phyloP scores from a whole-genome alignment of 495 filamentous ascomycete genomes.

The Penicillium angulare region DNA sequence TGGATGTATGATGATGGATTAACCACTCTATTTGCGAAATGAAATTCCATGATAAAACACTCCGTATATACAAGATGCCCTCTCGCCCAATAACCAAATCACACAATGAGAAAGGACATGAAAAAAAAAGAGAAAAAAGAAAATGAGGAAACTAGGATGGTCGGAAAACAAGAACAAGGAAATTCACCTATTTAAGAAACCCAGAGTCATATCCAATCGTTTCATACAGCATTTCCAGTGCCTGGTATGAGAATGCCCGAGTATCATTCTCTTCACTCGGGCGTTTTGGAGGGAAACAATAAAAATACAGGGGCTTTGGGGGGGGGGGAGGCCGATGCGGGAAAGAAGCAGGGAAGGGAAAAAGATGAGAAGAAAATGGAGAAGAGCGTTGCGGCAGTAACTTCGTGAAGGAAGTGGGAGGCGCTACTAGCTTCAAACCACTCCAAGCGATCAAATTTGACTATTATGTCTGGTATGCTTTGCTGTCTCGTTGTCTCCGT shows the following conservation, averaged over 20 bases:
- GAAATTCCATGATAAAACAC: constrained; percentile 10
- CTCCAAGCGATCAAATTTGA: constrained; percentile 22
- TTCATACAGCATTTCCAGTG: constrained; percentile 35
- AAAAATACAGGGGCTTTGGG: constrained; percentile 33
- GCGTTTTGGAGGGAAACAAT: constrained; percentile 33
- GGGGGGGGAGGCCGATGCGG: constrained; percentile 6
- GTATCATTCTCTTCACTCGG: constrained; percentile 16
- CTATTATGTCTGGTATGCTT: constrained; percentile 41
- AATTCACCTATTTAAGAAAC: constrained; percentile 23
- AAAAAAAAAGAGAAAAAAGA: constrained; percentile 8
- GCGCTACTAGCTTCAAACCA: constrained; percentile 7
- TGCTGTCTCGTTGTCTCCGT: constrained; percentile 25
- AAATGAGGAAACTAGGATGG: constrained; percentile 11
- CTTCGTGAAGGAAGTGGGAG: constrained; percentile 15
- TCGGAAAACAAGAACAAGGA: constrained; percentile 18
- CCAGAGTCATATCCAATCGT: constrained; percentile 40
- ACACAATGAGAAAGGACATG: neutral
- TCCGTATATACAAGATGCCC: constrained; percentile 28
- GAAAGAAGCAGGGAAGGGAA: constrained; percentile 5
- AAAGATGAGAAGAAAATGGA: constrained; percentile 12
- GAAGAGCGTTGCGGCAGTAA: constrained; percentile 23
- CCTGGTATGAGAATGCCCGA: constrained; percentile 26
- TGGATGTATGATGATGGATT: too few species aligned
- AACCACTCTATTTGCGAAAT: constrained; percentile 11
- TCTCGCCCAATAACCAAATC: constrained; percentile 18